phyloP scores from a whole-genome alignment of 2,329 filamentous ascomycete species.

The Fusarium tupiense region DNA sequence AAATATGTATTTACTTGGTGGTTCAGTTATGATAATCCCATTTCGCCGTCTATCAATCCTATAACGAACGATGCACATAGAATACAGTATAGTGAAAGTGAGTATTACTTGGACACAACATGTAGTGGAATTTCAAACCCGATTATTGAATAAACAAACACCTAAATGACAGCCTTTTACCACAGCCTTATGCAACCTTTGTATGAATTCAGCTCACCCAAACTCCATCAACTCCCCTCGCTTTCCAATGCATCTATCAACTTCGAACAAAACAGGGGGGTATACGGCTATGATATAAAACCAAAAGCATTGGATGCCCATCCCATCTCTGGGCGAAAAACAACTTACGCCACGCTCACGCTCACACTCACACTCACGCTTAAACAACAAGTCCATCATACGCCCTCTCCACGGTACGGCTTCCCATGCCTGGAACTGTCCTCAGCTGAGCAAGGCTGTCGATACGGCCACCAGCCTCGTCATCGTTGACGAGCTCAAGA shows the following conservation, averaged over 20 bases:
- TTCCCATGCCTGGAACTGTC: constrained; percentile 66
- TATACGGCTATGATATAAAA: constrained; percentile 40
- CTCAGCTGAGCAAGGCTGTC: constrained; percentile 62
- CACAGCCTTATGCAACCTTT: constrained; percentile 34
- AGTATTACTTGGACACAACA: neutral
- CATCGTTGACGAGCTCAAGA: constrained; percentile 56
- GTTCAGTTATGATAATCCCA: neutral
- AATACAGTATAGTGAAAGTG: neutral
- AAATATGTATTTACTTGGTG: neutral
- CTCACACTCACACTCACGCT: too few relatives aligned
- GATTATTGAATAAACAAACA: constrained; percentile 16
- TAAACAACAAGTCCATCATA: constrained; percentile 57
- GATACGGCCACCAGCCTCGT: constrained; percentile 54
- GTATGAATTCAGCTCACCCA: constrained; percentile 6
- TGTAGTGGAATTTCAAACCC: neutral
- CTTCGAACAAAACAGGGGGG: constrained; percentile 33
- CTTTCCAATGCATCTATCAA: constrained; percentile 28
- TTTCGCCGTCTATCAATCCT: too few relatives aligned
- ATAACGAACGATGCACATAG: neutral
- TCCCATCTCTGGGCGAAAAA: constrained; percentile 1
- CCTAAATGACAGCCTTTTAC: constrained; percentile 11
- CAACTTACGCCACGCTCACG: constrained; percentile 4
- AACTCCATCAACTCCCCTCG: constrained; percentile 37
- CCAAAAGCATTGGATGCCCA: constrained; percentile 34
- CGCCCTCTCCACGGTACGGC: constrained; percentile 65